These are phyloP conservation scores for Carex arenaria DNA, from an alignment of 202 grass and related monocot genomes.

Conservation along the genomic window DNA sequence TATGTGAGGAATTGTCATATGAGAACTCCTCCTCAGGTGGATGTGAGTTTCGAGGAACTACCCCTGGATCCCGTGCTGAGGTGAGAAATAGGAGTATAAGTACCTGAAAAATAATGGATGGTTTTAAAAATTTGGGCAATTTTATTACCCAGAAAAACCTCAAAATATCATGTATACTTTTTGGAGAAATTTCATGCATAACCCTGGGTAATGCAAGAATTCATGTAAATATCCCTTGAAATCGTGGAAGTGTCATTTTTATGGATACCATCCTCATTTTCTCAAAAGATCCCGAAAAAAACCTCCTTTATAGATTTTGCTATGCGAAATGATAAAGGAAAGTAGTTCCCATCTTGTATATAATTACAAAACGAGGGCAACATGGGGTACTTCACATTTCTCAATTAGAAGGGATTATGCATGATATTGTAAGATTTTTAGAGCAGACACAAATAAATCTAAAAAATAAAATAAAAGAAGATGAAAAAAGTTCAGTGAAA, in stretches of 20 bases:
- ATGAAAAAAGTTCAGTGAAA: background rate
- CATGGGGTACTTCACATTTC: background rate
- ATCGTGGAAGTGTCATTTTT: background rate
- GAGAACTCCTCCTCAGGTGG: conserved; percentile 60
- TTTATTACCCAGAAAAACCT: background rate
- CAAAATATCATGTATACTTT: background rate
- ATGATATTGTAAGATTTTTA: conserved; percentile 2
- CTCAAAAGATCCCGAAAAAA: background rate
- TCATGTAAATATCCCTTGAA: background rate
- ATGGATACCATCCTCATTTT: background rate
- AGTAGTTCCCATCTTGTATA: background rate
- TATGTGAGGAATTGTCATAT: conserved; percentile 44
- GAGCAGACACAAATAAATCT: background rate
- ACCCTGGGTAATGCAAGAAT: background rate
- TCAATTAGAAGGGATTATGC: background rate
- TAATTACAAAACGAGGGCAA: background rate
- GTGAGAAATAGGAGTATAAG: conserved; percentile 50
- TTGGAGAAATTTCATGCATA: background rate
- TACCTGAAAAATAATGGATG: conserved; percentile 38
- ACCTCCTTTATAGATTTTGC: background rate
- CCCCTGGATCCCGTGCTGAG: conserved; percentile 58
- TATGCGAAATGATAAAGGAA: background rate
- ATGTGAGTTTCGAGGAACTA: conserved; percentile 60
- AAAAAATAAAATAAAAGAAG: background rate
- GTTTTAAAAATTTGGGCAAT: background rate